Percentiles rank a stretch among this genome's conserved stretches.
phyloP scores from a whole-genome alignment of 83 land plant species.

The Thuja plicata region DNA sequence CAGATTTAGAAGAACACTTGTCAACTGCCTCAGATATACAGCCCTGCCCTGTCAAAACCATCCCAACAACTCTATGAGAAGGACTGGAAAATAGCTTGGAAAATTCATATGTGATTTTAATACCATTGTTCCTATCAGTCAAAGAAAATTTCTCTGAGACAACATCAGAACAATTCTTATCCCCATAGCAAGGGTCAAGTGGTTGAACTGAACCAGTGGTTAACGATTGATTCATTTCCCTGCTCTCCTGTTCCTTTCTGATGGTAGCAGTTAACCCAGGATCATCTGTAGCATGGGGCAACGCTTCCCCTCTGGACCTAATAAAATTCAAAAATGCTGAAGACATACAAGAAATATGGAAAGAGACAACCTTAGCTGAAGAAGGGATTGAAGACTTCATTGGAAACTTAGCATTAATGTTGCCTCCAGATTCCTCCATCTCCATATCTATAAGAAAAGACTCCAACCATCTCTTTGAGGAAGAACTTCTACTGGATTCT shows the following conservation, averaged over 20 bases:
- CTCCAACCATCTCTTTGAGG: conserved; percentile 32
- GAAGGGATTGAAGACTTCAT: conserved; percentile 42
- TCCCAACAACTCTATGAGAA: conserved; percentile 55
- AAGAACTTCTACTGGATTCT: background rate
- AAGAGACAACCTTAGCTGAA: conserved; percentile 62
- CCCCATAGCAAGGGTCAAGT: background rate
- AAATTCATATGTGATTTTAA: conserved; percentile 23
- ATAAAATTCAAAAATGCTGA: conserved; percentile 26
- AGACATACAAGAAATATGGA: conserved; percentile 36
- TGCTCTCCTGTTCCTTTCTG: background rate
- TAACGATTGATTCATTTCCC: conserved; percentile 1
- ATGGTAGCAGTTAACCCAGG: conserved; percentile 11
- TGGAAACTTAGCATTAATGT: conserved; percentile 41
- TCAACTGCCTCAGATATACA: conserved; percentile 1
- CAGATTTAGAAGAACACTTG: conserved; percentile 12
- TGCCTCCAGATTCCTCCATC: conserved; percentile 29
- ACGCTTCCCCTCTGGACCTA: conserved; percentile 10
- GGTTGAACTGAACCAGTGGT: background rate
- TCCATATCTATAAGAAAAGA: conserved; percentile 51
- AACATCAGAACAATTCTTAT: conserved; percentile 13
- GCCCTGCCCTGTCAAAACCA: conserved; percentile 30
- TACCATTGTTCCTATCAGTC: background rate
- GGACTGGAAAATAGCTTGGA: conserved; percentile 64
- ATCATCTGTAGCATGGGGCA: background rate
- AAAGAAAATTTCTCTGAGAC: conserved; percentile 13